Conservation (phyloP, 2,329 filamentous ascomycete species). For the Alternaria triticimaculans region DNA sequence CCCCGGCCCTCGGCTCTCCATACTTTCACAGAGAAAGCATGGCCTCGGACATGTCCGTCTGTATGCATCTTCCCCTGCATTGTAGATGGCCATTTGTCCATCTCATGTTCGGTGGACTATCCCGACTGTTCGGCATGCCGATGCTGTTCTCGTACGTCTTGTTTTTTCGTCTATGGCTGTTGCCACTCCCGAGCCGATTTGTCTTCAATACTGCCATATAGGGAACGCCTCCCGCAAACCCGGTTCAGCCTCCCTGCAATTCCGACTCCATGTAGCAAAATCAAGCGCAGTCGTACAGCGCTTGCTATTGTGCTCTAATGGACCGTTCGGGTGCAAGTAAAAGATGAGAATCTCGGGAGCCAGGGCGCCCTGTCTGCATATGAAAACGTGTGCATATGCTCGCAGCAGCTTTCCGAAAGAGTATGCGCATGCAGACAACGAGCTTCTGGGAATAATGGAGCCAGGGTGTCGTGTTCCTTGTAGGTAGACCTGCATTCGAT, state of each 20-base stretch:
- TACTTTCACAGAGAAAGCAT: background rate
- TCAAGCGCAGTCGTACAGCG: constrained; percentile 3
- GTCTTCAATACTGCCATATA: constrained; percentile 1
- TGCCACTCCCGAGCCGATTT: background rate
- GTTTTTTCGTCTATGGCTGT: background rate
- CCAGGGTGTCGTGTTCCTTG: constrained; percentile 6
- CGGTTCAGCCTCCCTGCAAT: background rate
- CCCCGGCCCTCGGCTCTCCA: constrained; percentile 9
- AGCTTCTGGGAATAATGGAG: constrained; percentile 8
- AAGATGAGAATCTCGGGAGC: constrained; percentile 8
- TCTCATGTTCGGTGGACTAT: background rate
- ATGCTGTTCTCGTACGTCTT: background rate
- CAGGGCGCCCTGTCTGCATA: constrained; percentile 9
- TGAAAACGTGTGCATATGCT: background rate
- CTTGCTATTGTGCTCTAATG: constrained; percentile 3
- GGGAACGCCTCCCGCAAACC: background rate
- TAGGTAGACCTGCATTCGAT: background rate
- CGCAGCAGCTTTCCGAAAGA: background rate
- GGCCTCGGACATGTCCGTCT: constrained; percentile 4
- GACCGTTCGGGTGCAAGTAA: background rate
- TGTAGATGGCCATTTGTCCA: background rate
- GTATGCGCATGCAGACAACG: background rate
- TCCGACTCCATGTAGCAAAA: background rate
- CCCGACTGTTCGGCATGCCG: constrained; percentile 1
- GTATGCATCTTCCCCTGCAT: constrained; percentile 7